phyloP scores from a whole-genome alignment of 139 green algal genomes.

The Edaphochlamys debaryana region DNA sequence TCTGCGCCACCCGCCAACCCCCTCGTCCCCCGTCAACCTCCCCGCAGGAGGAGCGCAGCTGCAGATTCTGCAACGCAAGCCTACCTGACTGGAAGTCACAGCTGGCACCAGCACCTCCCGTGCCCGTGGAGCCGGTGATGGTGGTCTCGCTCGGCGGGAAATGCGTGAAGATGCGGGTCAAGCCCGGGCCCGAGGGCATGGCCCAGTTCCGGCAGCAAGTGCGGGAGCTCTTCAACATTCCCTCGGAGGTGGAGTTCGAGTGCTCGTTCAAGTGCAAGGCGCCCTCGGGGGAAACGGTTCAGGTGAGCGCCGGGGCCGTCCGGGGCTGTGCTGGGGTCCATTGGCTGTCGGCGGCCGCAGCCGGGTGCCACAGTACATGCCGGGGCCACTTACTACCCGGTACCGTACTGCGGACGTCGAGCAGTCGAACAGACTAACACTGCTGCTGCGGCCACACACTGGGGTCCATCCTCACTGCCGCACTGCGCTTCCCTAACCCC shows the following conservation, averaged over 20 bases:
- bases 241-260: conserved; percentile 53
- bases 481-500: too few relatives aligned
- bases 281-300: conserved; percentile 31
- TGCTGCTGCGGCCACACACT: too few relatives aligned
- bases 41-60: conserved; percentile 48
- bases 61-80: conserved; percentile 56
- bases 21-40: too few relatives aligned
- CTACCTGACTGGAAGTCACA: conserved; percentile 61
- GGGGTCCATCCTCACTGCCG: too few relatives aligned
- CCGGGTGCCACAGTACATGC: too few relatives aligned
- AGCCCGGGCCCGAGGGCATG: conserved; percentile 51
- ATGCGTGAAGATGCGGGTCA: conserved; percentile 43
- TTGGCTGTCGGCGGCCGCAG: too few relatives aligned
- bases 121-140: conserved; percentile 48
- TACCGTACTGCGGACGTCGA: too few relatives aligned
- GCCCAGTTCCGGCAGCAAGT: conserved; percentile 48
- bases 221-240: conserved; percentile 53
- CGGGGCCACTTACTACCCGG: too few relatives aligned
- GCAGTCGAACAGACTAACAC: too few relatives aligned
- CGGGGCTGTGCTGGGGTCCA: too few relatives aligned
- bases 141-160: conserved; percentile 51
- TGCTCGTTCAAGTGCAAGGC: conserved; percentile 44
- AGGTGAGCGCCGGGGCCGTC: too few relatives aligned
- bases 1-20: too few relatives aligned
- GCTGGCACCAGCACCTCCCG: not conserved